phyloP scores from a whole-genome alignment of 495 filamentous ascomycete species.

The Penicillium waksmanii region DNA sequence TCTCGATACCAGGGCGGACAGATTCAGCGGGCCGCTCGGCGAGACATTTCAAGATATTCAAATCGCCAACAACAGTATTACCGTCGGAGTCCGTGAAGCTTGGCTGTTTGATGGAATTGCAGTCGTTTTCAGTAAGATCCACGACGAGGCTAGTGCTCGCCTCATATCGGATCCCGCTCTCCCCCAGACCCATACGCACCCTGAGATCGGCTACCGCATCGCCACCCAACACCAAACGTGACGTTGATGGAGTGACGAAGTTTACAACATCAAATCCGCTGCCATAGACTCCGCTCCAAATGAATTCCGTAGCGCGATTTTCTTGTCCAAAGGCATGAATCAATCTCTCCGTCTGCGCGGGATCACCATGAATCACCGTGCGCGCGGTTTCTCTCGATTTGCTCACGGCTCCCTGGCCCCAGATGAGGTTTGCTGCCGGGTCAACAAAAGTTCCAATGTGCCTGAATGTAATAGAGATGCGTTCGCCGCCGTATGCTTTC shows the following conservation, averaged over 20 bases:
- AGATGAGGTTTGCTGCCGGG: conserved; percentile 65
- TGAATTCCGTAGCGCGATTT: conserved; percentile 74
- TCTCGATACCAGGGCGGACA: conserved; percentile 36
- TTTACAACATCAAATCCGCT: conserved; percentile 87
- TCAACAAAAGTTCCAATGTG: conserved; percentile 84
- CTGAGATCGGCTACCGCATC: conserved; percentile 61
- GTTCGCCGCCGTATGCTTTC: conserved; percentile 69
- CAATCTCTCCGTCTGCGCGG: conserved; percentile 66
- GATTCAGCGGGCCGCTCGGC: conserved; percentile 28
- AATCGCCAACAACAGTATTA: conserved; percentile 36
- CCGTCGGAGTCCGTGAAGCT: conserved; percentile 36
- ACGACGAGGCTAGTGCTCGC: conserved; percentile 17
- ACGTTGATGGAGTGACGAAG: conserved; percentile 55
- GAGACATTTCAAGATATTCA: conserved; percentile 37
- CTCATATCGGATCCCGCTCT: conserved; percentile 61
- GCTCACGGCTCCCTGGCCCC: conserved; percentile 84
- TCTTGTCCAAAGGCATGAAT: conserved; percentile 82
- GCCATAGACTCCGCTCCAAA: conserved; percentile 82
- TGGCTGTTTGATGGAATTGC: conserved; percentile 15
- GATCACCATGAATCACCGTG: conserved; percentile 69
- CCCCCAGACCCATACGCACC: conserved; percentile 59
- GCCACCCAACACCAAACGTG: conserved; percentile 55
- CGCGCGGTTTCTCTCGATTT: conserved; percentile 64
- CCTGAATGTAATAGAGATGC: conserved; percentile 93
- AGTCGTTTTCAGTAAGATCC: background rate